Evolutionary conservation across 1,284 basidiomycete genomes (phyloP).

Genomic region (Marasmius oreades): DNA sequence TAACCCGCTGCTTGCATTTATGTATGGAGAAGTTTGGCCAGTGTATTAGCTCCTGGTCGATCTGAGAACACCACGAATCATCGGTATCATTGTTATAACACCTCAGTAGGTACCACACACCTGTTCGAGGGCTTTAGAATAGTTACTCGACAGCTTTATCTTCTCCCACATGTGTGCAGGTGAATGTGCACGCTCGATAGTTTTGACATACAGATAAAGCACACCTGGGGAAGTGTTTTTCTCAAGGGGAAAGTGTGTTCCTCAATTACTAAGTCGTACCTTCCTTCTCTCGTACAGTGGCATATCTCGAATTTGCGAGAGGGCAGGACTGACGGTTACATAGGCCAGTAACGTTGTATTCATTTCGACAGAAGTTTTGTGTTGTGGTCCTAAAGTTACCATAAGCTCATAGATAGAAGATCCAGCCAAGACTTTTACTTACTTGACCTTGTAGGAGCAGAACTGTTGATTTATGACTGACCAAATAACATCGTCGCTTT

Average conservation of each 20-base stretch:
- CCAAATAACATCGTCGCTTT: conserved; percentile 97
- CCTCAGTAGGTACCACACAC: too few relatives aligned
- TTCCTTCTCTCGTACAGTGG: conserved; percentile 94
- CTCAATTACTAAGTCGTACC: conserved; percentile 45
- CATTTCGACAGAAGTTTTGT: conserved; percentile 98
- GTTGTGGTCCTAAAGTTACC: conserved; percentile 68
- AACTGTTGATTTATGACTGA: conserved; percentile 91
- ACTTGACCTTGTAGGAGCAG: conserved; percentile 99
- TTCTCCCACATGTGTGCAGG: conserved; percentile 98
- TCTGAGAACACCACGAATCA: conserved; percentile 43
- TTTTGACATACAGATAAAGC: conserved; percentile 97
- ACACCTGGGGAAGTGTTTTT: conserved; percentile 49
- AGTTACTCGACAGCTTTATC: conserved; percentile 91
- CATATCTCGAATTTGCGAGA: conserved; percentile 94
- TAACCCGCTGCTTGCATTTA: conserved; percentile 98
- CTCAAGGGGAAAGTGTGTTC: not conserved
- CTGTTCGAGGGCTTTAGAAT: conserved; percentile 92
- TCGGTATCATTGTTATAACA: not conserved
- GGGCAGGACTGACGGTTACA: conserved; percentile 97
- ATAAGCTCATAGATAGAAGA: conserved; percentile 10
- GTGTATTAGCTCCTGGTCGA: conserved; percentile 92
- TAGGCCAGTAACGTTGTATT: conserved; percentile 98
- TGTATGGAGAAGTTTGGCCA: conserved; percentile 98
- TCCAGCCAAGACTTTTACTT: conserved; percentile 34
- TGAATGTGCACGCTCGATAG: conserved; percentile 94